Percentiles rank a stretch among this genome's conserved stretches.
These are phyloP conservation scores for Petrea volubilis DNA, from an alignment of 257 asterid species.

Conservation along the genomic window DNA sequence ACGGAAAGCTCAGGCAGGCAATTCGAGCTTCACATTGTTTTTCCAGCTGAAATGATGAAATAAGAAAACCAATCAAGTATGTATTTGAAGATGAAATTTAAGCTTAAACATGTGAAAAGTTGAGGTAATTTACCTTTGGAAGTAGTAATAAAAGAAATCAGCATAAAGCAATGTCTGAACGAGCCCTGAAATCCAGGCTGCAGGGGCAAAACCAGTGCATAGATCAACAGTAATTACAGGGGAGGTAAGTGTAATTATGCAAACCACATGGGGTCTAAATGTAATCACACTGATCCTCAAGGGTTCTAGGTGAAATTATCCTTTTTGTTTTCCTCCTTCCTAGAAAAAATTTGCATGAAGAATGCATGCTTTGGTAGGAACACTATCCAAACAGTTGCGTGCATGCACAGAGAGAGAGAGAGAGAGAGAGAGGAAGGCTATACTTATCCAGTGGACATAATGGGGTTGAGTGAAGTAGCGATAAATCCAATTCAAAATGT, in stretches of 20 bases:
- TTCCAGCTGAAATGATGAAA: slow-evolving; percentile 62
- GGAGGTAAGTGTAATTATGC: too few relatives aligned
- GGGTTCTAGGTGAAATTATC: too few relatives aligned
- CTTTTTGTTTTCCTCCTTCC: neutral
- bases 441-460: slow-evolving; percentile 86
- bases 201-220: slow-evolving; percentile 17
- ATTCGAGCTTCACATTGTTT: slow-evolving; percentile 63
- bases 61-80: slow-evolving; percentile 1
- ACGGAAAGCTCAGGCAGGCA: slow-evolving; percentile 57
- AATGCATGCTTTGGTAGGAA: neutral
- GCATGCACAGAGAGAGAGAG: neutral
- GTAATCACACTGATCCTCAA: too few relatives aligned
- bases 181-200: slow-evolving; percentile 84
- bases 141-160: slow-evolving; percentile 89
- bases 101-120: neutral
- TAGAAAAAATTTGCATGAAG: neutral
- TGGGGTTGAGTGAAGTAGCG: slow-evolving; percentile 92
- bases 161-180: slow-evolving; percentile 78
- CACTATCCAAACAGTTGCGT: neutral
- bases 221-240: too few relatives aligned
- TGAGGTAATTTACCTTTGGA: slow-evolving; percentile 56
- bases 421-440: slow-evolving; percentile 25
- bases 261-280: too few relatives aligned
- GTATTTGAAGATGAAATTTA: neutral
- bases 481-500: slow-evolving; percentile 87